phyloP scores from a whole-genome alignment of 2,329 filamentous ascomycete species.

The Trichothecium roseum region DNA sequence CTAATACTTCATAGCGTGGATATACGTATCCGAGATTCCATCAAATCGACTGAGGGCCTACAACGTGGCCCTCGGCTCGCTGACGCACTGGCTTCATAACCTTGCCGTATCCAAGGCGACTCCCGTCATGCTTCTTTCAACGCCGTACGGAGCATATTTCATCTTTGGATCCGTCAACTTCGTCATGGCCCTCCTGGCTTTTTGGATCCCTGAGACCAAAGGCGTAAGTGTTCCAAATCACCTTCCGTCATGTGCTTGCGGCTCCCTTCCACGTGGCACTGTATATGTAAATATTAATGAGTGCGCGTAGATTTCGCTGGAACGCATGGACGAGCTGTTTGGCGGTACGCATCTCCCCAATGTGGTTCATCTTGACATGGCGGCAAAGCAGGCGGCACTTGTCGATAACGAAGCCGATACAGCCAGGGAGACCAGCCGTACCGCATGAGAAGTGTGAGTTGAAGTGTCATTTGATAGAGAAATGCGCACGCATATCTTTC shows the following conservation, averaged over 20 bases:
- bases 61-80: constrained; percentile 51
- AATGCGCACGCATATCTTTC: too few relatives aligned
- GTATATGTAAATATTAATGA: not conserved
- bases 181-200: constrained; percentile 40
- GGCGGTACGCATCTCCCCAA: constrained; percentile 10
- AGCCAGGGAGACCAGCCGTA: too few relatives aligned
- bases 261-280: not conserved
- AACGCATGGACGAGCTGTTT: constrained; percentile 21
- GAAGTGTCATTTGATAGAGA: too few relatives aligned
- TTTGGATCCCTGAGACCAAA: constrained; percentile 45
- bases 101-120: constrained; percentile 51
- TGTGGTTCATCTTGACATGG: constrained; percentile 6
- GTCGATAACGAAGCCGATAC: too few relatives aligned
- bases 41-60: constrained; percentile 45
- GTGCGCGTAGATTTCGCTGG: constrained; percentile 7
- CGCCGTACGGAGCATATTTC: constrained; percentile 37
- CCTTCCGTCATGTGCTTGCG: not conserved
- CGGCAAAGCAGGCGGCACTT: constrained; percentile 5
- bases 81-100: constrained; percentile 56
- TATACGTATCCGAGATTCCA: constrained; percentile 51
- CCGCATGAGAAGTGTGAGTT: too few relatives aligned
- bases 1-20: constrained; percentile 10
- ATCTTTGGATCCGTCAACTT: constrained; percentile 49
- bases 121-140: constrained; percentile 45
- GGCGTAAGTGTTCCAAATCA: constrained; percentile 26